These are phyloP conservation scores for Hygrocybe punicea DNA, from an alignment of 768 basidiomycete species.

Conservation along the genomic window DNA sequence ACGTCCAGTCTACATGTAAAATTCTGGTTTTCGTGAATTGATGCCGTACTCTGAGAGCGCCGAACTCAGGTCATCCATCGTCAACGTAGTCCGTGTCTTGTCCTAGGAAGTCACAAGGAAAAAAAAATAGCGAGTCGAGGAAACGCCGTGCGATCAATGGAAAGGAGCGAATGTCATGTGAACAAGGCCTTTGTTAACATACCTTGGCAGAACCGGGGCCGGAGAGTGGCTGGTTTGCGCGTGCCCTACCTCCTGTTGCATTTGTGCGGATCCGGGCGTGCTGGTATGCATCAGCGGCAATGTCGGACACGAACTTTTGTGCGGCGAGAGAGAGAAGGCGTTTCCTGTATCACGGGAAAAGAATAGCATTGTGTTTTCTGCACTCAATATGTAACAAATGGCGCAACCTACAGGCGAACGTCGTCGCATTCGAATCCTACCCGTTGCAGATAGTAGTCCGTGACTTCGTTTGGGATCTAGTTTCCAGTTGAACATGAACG, in stretches of 20 bases:
- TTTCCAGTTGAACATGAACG: neutral
- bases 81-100: slow-evolving; percentile 88
- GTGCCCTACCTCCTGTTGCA: slow-evolving; percentile 68
- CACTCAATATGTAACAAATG: slow-evolving; percentile 5
- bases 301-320: slow-evolving; percentile 97
- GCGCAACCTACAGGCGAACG: slow-evolving; percentile 68
- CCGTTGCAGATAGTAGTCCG: slow-evolving; percentile 93
- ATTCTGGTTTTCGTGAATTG: slow-evolving; percentile 90
- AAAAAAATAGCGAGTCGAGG: neutral
- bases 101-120: too few relatives aligned
- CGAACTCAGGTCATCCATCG: slow-evolving; percentile 94
- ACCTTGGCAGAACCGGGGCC: slow-evolving; percentile 68
- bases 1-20: slow-evolving; percentile 59
- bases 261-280: slow-evolving; percentile 95
- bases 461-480: slow-evolving; percentile 96
- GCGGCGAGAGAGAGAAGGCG: slow-evolving; percentile 92
- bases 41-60: slow-evolving; percentile 97
- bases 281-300: slow-evolving; percentile 94
- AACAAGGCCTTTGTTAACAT: slow-evolving; percentile 18
- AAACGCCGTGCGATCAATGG: neutral
- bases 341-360: slow-evolving; percentile 57
- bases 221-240: slow-evolving; percentile 52
- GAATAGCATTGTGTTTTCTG: slow-evolving; percentile 1
- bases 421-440: slow-evolving; percentile 97
- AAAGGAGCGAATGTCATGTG: neutral